Base-by-base conservation (phyloP, 2,329 filamentous ascomycete genomes). In the Penicillium oxalicum region DNA sequence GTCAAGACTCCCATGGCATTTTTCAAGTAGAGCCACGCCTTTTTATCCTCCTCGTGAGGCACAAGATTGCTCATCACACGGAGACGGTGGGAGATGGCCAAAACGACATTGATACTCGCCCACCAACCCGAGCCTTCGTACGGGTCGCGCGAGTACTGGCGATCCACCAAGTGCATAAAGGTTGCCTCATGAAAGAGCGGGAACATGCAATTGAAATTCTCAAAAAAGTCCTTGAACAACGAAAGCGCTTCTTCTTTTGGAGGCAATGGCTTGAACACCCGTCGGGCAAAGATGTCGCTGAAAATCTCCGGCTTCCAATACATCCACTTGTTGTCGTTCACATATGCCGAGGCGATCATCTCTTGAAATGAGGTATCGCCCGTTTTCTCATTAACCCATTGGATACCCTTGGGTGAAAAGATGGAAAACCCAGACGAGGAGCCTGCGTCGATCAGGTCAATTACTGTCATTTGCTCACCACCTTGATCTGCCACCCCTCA, bases 181-280 rank as follows among this genome's bases (percentile, higher is more conserved):
- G 93, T 97, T 1, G 91, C 91, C 67, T 96, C 91, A 68, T 98
- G 93, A 63, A 95, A 98, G 4, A 98, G 77, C 5, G 93, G 93
- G 64, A 97, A 95, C 81, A 97, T 91, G 81, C 89, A 93, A 74
- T 98, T 98, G 78, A 98, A 97, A 71, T 96, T 96, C 63, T 95
- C 88, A 58, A 98, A 98, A 64, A 86, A 98, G 68, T 98, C 93
- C 68, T 87, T 89, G 52, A 96, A 81, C 34, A 97, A 74, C 1
- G 89, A 94, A 52, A 94, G 69, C 0, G 90, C 88, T 70, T 96
- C 91, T n/a, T 83, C 77, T 68, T 94, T 94, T 0, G 87, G 77
- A 2, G 93, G 93, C 29, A 97, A 70, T 12, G 83, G 85, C 52
- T 86, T 86, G 75, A 91, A 96, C 27, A 95, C 79, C 12, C 85